Conservation (phyloP, 2,329 filamentous ascomycete genomes). For the Aspergillus neotritici region DNA sequence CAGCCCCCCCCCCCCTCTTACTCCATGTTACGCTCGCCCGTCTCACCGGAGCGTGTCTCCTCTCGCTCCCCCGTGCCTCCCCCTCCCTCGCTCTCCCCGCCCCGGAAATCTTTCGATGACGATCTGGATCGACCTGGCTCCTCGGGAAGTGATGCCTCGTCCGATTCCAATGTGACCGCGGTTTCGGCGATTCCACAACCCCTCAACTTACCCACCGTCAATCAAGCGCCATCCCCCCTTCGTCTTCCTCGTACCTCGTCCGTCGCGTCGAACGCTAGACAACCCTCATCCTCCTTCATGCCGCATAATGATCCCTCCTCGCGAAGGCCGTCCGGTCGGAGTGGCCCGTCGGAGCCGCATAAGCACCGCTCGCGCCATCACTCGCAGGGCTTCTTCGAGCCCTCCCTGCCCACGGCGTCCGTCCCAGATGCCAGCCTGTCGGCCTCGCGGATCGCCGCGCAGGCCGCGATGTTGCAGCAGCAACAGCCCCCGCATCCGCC, state of each 20-base stretch:
- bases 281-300: constrained; percentile 34
- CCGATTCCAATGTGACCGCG: constrained; percentile 40
- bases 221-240: constrained; percentile 18
- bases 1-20: not conserved
- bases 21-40: constrained; percentile 18
- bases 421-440: constrained; percentile 45
- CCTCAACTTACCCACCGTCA: constrained; percentile 26
- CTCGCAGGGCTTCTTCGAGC: constrained; percentile 64
- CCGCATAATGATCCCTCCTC: constrained; percentile 33
- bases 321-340: constrained; percentile 36
- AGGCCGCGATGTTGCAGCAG: constrained; percentile 57
- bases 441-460: constrained; percentile 60
- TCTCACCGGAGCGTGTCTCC: constrained; percentile 19
- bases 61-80: constrained; percentile 14
- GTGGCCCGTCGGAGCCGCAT: constrained; percentile 31
- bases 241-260: constrained; percentile 26
- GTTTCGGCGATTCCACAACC: constrained; percentile 39
- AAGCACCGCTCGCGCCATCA: constrained; percentile 47
- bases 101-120: constrained; percentile 24
- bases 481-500: constrained; percentile 39
- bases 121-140: constrained; percentile 36
- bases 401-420: constrained; percentile 53
- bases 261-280: constrained; percentile 16
- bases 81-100: constrained; percentile 14
- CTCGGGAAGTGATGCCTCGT: constrained; percentile 45